Evolutionary conservation across 768 basidiomycete genomes (phyloP).

Genomic region (Tricholoma sp.): DNA sequence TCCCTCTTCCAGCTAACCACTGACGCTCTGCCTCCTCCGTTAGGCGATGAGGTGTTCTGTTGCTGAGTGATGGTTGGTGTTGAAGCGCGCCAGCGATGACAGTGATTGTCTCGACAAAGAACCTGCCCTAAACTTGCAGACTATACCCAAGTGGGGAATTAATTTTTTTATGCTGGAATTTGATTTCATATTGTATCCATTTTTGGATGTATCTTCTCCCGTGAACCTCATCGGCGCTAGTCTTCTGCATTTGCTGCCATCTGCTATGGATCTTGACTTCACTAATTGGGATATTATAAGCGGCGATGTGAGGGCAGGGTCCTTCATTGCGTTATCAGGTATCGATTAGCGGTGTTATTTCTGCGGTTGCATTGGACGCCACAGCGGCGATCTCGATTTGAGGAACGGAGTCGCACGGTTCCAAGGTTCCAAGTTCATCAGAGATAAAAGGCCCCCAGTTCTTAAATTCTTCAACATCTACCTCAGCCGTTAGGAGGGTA

Average conservation of each 20-base stretch:
- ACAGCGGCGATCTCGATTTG: constrained; percentile 9
- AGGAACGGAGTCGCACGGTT: constrained; percentile 14
- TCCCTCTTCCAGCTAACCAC: constrained; percentile 71
- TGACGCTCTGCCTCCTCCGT: constrained; percentile 65
- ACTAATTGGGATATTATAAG: background rate
- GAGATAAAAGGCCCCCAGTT: constrained; percentile 7
- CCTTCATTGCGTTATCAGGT: constrained; percentile 17
- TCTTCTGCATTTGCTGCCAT: background rate
- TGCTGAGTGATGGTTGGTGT: constrained; percentile 31
- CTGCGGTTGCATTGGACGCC: constrained; percentile 1
- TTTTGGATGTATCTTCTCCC: constrained; percentile 7
- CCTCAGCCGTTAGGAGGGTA: constrained; percentile 1
- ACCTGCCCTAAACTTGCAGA: constrained; percentile 24
- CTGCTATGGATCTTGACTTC: constrained; percentile 2
- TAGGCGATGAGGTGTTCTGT: constrained; percentile 43
- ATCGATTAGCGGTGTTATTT: constrained; percentile 16
- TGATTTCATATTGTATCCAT: background rate
- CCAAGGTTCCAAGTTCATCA: background rate
- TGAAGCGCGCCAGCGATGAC: constrained; percentile 15
- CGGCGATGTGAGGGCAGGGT: background rate
- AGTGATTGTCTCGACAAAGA: background rate
- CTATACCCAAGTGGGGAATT: background rate
- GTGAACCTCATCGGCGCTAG: constrained; percentile 11
- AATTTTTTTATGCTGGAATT: too few relatives aligned
- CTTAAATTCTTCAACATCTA: background rate